phyloP scores from a whole-genome alignment of 1,139 yeast species.

The Insectozyma bohioensis region DNA sequence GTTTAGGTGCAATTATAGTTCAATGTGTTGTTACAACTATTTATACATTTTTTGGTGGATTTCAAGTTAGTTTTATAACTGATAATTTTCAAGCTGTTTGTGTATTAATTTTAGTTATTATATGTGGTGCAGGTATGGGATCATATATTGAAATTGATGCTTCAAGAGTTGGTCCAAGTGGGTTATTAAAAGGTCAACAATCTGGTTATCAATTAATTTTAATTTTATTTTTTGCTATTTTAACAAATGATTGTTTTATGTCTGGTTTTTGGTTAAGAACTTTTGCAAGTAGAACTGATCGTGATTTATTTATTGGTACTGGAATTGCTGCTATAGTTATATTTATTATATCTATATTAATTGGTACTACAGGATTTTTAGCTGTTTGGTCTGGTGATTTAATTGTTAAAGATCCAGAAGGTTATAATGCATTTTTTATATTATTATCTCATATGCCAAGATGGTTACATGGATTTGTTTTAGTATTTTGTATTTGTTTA shows the following conservation, averaged over 20 bases:
- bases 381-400: constrained; percentile 90
- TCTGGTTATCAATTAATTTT: constrained; percentile 90
- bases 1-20: constrained; percentile 79
- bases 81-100: constrained; percentile 84
- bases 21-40: constrained; percentile 87
- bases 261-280: constrained; percentile 95
- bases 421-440: constrained; percentile 68
- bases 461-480: constrained; percentile 83
- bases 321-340: constrained; percentile 69
- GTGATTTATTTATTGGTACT: constrained; percentile 74
- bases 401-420: constrained; percentile 56
- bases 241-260: constrained; percentile 87
- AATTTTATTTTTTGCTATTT: constrained; percentile 80
- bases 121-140: constrained; percentile 82
- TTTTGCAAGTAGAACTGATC: constrained; percentile 79
- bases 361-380: constrained; percentile 81
- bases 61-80: constrained; percentile 82
- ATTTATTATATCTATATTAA: constrained; percentile 62
- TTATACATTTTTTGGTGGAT: constrained; percentile 88
- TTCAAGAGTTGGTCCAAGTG: constrained; percentile 61
- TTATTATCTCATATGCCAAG: constrained; percentile 73
- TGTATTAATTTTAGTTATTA: constrained; percentile 63
- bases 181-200: constrained; percentile 59
- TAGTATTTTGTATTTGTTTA: constrained; percentile 69
- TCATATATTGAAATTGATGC: constrained; percentile 70